A percentile compares a stretch with the other conserved stretches of the same genome.
phyloP scores from a whole-genome alignment of 208 protist species.

The Trichomonas tenax region DNA sequence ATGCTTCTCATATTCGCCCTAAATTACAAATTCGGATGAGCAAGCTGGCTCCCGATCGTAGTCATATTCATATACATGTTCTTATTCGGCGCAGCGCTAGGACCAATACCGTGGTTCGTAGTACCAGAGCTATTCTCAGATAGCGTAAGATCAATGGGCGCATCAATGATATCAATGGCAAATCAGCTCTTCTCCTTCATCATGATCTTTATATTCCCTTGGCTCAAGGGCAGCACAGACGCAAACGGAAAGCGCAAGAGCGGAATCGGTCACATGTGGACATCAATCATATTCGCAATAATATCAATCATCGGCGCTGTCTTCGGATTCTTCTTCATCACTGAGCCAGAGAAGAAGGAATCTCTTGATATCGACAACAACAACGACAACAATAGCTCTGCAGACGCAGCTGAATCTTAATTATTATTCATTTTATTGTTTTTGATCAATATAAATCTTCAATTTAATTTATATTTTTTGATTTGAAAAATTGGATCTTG shows the following conservation, averaged over 20 bases:
- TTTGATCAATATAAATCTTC: no score
- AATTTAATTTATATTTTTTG: no score
- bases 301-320: not conserved
- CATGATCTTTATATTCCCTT: not conserved
- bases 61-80: not conserved
- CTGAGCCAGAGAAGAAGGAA: not conserved
- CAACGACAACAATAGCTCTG: no score
- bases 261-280: not conserved
- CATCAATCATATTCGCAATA: not conserved
- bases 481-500: no score
- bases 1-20: not conserved
- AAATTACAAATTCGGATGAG: not conserved
- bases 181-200: not conserved
- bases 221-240: no score
- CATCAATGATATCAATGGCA: not conserved
- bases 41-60: not conserved
- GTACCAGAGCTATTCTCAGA: not conserved
- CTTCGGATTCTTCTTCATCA: not conserved
- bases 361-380: no score
- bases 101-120: conserved; percentile 25
- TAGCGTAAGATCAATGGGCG: not conserved
- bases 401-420: no score
- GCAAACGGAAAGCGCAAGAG: no score
- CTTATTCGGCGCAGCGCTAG: not conserved
- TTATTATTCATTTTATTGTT: no score